Evolutionary conservation across 805 yeast species (phyloP).

Genomic region (Vanderwaltozyma yarrowii): DNA sequence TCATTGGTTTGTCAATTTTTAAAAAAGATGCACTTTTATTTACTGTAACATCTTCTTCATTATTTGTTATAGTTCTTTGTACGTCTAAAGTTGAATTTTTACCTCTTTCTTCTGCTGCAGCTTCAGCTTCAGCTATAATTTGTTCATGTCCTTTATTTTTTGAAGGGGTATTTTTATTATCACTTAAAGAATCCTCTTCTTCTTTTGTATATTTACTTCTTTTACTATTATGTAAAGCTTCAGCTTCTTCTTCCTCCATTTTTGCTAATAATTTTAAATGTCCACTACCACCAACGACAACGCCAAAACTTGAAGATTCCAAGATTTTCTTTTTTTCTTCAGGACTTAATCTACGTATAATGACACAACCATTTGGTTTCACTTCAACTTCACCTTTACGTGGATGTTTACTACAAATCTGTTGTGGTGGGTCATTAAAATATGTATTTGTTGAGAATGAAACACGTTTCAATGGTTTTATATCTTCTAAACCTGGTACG

Average conservation of each 20-base stretch:
- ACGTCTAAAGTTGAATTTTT: background rate
- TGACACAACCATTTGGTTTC: conserved; percentile 40
- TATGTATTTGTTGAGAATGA: conserved; percentile 70
- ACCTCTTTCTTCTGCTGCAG: background rate
- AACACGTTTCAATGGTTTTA: conserved; percentile 47
- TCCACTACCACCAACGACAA: conserved; percentile 74
- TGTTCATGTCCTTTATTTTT: background rate
- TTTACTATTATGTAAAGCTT: conserved; percentile 15
- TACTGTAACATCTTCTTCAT: conserved; percentile 32
- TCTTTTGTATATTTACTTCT: background rate
- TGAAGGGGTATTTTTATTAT: background rate
- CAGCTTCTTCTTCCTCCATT: conserved; percentile 3
- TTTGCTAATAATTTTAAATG: conserved; percentile 29
- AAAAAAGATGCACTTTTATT: conserved; percentile 27
- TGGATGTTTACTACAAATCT: conserved; percentile 73
- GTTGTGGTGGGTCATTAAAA: conserved; percentile 80
- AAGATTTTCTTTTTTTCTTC: conserved; percentile 40
- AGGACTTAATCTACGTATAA: conserved; percentile 45
- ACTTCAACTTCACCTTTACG: conserved; percentile 73
- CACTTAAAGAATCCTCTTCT: too few species aligned
- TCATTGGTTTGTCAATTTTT: conserved; percentile 38
- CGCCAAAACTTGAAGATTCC: conserved; percentile 47
- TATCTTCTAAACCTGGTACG: conserved; percentile 34
- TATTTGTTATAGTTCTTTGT: conserved; percentile 21
- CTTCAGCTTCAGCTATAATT: background rate